phyloP scores from a whole-genome alignment of 129 eudicot species.

The Scalesia atractyloides region DNA sequence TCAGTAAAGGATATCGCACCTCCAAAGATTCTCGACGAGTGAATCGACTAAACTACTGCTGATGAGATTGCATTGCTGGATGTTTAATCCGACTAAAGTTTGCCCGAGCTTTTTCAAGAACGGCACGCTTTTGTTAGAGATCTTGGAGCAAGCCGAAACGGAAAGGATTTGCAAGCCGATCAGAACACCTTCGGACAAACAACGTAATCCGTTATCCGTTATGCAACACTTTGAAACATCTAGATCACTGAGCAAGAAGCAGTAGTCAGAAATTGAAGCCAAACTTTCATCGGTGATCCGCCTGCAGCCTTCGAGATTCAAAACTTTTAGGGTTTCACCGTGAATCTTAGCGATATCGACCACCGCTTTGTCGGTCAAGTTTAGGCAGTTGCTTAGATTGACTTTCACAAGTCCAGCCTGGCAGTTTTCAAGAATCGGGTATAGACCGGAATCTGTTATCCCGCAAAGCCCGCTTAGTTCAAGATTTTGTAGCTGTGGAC shows the following conservation, averaged over 20 bases:
- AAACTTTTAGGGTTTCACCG: conserved; percentile 63
- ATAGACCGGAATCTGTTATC: conserved; percentile 65
- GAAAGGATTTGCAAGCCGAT: conserved; percentile 69
- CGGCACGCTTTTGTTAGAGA: conserved; percentile 65
- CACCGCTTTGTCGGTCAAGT: conserved; percentile 59
- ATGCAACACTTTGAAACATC: conserved; percentile 78
- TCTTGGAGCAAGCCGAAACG: conserved; percentile 70
- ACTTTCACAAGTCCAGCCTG: conserved; percentile 66
- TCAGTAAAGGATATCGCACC: conserved; percentile 82
- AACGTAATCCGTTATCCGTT: conserved; percentile 62
- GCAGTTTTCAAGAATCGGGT: conserved; percentile 60
- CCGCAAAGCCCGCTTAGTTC: conserved; percentile 80
- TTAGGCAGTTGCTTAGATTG: conserved; percentile 65
- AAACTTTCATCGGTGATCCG: conserved; percentile 72
- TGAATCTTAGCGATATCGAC: conserved; percentile 56
- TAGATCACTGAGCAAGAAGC: conserved; percentile 69
- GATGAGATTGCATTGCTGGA: conserved; percentile 78
- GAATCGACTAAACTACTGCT: conserved; percentile 60
- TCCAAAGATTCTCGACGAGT: conserved; percentile 72
- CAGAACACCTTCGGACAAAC: conserved; percentile 57
- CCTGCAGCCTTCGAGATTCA: conserved; percentile 86
- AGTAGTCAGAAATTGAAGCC: conserved; percentile 54
- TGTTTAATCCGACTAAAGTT: conserved; percentile 72
- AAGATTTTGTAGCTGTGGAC: conserved; percentile 66
- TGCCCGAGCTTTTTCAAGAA: conserved; percentile 60